phyloP scores from a whole-genome alignment of 116 monocot species.

The Cymodocea nodosa region DNA sequence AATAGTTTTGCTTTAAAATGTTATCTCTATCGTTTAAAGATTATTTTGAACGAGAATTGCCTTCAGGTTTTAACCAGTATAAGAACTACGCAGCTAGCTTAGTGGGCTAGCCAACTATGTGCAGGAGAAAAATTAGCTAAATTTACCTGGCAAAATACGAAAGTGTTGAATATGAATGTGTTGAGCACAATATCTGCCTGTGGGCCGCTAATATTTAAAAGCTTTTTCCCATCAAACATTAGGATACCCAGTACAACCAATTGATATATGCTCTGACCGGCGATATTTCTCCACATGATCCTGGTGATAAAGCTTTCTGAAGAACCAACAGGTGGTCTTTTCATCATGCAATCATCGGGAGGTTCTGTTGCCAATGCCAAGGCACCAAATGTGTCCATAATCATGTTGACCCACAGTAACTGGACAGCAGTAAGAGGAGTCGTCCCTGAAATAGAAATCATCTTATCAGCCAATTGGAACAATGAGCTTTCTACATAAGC shows the following conservation, averaged over 20 bases:
- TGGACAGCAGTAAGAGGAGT: conserved; percentile 98
- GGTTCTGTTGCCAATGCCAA: conserved; percentile 97
- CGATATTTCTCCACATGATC: conserved; percentile 91
- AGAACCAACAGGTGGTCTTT: conserved; percentile 63
- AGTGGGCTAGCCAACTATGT: background rate
- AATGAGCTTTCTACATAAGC: background rate
- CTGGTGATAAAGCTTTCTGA: conserved; percentile 65
- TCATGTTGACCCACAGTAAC: conserved; percentile 99
- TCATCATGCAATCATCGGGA: conserved; percentile 94
- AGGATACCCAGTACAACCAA: conserved; percentile 69
- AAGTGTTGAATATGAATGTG: conserved; percentile 97
- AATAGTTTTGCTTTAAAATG: no score
- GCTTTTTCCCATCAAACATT: conserved; percentile 64
- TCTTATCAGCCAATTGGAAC: background rate
- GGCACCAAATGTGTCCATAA: conserved; percentile 98
- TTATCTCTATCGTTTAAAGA: no score
- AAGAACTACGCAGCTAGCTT: no score
- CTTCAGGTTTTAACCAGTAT: no score
- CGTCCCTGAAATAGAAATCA: conserved; percentile 19
- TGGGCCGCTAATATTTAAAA: conserved; percentile 56
- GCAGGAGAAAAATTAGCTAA: background rate
- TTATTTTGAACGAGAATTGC: no score
- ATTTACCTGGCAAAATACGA: conserved; percentile 95
- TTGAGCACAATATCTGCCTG: conserved; percentile 46
- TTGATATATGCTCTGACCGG: conserved; percentile 91